phyloP scores from a whole-genome alignment of 768 basidiomycete species.

The Tricholoma flavovirens region DNA sequence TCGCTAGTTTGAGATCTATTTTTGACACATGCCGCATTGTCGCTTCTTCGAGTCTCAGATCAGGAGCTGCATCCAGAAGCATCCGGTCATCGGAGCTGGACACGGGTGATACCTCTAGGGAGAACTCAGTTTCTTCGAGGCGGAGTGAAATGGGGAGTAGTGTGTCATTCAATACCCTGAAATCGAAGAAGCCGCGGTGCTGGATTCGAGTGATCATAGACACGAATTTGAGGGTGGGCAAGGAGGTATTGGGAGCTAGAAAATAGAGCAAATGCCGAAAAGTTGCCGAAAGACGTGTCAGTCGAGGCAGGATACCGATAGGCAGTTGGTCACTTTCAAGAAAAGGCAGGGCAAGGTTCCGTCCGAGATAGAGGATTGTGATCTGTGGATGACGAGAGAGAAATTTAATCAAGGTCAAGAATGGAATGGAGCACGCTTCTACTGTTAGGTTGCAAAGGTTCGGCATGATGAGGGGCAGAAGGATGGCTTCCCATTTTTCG shows the following conservation, averaged over 20 bases:
- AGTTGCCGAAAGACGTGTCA: conserved; percentile 8
- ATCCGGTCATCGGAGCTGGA: conserved; percentile 8
- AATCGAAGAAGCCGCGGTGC: conserved; percentile 4
- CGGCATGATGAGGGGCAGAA: conserved; percentile 18
- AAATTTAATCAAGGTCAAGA: conserved; percentile 1
- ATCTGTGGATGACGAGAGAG: conserved; percentile 9
- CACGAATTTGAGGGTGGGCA: conserved; percentile 4
- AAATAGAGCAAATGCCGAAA: conserved; percentile 2
- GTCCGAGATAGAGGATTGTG: conserved; percentile 7
- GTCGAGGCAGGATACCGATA: neutral
- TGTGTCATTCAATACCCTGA: neutral
- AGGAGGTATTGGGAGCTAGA: neutral
- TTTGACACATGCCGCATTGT: conserved; percentile 9
- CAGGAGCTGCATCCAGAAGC: neutral
- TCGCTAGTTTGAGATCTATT: conserved; percentile 16
- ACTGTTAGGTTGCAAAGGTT: conserved; percentile 18
- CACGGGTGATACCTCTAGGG: conserved; percentile 6
- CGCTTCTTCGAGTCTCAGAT: neutral
- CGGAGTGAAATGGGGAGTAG: conserved; percentile 1
- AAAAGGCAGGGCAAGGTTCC: conserved; percentile 1
- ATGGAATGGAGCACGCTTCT: conserved; percentile 10
- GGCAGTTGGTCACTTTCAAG: neutral
- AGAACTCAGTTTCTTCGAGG: neutral
- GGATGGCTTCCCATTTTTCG: conserved; percentile 15
- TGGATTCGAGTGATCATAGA: conserved; percentile 3